Evolutionary conservation across 495 filamentous ascomycete genomes (phyloP), one percentile per base, ranked within the genome.

Genomic region (Hypomontagnella submonticulosa): DNA sequence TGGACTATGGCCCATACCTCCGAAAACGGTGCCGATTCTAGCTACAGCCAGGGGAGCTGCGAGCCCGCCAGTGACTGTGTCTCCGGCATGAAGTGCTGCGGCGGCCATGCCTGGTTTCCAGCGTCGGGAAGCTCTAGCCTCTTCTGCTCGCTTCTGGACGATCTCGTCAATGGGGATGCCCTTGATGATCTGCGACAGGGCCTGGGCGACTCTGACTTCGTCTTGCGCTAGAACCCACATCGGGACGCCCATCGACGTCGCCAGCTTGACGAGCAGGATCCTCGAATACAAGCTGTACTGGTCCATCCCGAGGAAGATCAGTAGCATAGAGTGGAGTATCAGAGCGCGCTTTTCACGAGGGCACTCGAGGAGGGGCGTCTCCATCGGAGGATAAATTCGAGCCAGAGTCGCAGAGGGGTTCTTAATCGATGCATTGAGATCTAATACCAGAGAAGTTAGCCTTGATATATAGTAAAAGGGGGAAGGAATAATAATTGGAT

Each of bases 21-120:
- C 91, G 81, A 94, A 88, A 0, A 96, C 83, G 0, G 88, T 88
- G 33, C 94, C 93, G 41, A 97, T 82, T 0, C 92, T 90, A 8
- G 91, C 93, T 4, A 89, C 91, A 11, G 93, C 85, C 1, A 98
- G 77, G 0, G 95, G 90, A 3, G 91, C 90, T 4, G 93, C 89
- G 4, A 97, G 85, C 20, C 88, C 88, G 11, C 92, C 90, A 5
- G 90, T 89, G 18, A 90, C 79, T 6, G 90, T 89, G 16, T 90
- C 79, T 6, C 89, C 90, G 44, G 92, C n/a, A n/a, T 89, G 3
- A 90, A 70, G 1, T n/a, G 85, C 89, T 37, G 88, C 91, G 18
- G 87, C 87, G 19, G 87, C 88, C 12, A 90, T 88, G 12, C 90
- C 90, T 19, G 92, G 85, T 71, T 92, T 97, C 90, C 89, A 95